Base-by-base conservation (phyloP, 2,329 filamentous ascomycete genomes). In the Magnaporthales sp. region DNA sequence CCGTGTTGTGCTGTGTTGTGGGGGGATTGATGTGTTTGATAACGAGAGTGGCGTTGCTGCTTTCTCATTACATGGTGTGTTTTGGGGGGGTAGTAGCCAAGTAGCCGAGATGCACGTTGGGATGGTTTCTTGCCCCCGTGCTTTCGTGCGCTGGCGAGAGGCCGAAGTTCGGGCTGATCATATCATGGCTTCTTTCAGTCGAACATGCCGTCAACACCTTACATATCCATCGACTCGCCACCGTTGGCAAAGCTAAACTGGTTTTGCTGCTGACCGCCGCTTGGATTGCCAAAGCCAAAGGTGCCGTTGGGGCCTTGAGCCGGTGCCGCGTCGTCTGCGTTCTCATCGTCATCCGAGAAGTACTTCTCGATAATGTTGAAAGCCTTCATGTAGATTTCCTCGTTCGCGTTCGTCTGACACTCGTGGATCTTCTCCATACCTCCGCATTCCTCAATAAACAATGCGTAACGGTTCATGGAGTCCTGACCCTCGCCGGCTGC, bases 281-380 rank as follows among this genome's bases (percentile, higher is more conserved):
- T 88, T 73, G 89, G 82, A 73, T 88, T 82, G 74, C 91, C 89
- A 79, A 98, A 91, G 74, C 93, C 87, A 78, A 94, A 95, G 67
- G 88, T 88, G 68, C 89, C 89, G 74, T 91, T 91, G 56, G 83
- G 78, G 62, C 86, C 87, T 73, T 89, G 87, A 29, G 82, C 77
- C 75, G 92, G 90, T 68, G 91, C 90, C 60, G 81, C 82, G 74
- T 96, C 92, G 69, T 93, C 91, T 72, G 93, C 93, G 73, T 93
- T 93, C 76, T 96, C 95, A 67, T 98, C 95, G 72, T 99, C 95
- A 75, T 99, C 95, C 0, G 93, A 97, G 83, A 99, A 99, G 86
- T 99, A 99, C 84, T 97, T 97, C 86, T 99, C 95, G 72, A 99
- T 99, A 80, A 99, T 99, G 86, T 96, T 98, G 86, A 98, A 99